phyloP scores from a whole-genome alignment of 1,284 basidiomycete genomes.

The Trichosporon inkin region DNA sequence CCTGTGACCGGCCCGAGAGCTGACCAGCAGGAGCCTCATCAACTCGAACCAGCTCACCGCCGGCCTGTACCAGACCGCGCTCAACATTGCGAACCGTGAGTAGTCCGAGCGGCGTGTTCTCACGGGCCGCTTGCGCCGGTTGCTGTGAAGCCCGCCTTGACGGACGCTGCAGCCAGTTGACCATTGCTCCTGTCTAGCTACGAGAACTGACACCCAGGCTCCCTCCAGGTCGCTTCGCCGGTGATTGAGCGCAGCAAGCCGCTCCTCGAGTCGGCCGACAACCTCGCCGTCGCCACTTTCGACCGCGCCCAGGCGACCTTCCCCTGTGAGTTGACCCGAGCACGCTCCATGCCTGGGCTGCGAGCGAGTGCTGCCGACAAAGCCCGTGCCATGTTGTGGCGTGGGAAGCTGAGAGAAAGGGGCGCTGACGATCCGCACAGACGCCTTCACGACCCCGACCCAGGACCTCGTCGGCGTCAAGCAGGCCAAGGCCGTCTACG shows the following conservation, averaged over 20 bases:
- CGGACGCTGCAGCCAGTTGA: background rate
- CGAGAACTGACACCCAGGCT: conserved; percentile 31
- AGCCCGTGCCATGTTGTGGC: background rate
- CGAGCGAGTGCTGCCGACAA: background rate
- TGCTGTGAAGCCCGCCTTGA: background rate
- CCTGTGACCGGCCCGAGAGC: background rate
- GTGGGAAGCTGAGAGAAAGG: conserved; percentile 2
- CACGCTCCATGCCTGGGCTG: background rate
- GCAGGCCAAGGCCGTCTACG: conserved; percentile 49
- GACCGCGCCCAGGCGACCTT: conserved; percentile 48
- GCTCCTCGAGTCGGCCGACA: conserved; percentile 46
- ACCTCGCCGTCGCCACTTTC: conserved; percentile 47
- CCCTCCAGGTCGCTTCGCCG: conserved; percentile 45
- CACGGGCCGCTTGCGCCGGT: background rate
- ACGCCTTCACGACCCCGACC: conserved; percentile 50
- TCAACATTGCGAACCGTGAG: conserved; percentile 43
- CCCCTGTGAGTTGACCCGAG: conserved; percentile 38
- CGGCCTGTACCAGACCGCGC: conserved; percentile 42
- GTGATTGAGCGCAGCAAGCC: conserved; percentile 45
- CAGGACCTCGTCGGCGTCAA: conserved; percentile 48
- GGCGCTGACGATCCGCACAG: conserved; percentile 18
- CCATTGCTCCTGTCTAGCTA: background rate
- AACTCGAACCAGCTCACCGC: conserved; percentile 44
- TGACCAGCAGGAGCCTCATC: conserved; percentile 32
- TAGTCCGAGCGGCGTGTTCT: conserved; percentile 1